Base-by-base conservation (phyloP, 2,329 filamentous ascomycete species). In the Fusarium tuaranense region DNA sequence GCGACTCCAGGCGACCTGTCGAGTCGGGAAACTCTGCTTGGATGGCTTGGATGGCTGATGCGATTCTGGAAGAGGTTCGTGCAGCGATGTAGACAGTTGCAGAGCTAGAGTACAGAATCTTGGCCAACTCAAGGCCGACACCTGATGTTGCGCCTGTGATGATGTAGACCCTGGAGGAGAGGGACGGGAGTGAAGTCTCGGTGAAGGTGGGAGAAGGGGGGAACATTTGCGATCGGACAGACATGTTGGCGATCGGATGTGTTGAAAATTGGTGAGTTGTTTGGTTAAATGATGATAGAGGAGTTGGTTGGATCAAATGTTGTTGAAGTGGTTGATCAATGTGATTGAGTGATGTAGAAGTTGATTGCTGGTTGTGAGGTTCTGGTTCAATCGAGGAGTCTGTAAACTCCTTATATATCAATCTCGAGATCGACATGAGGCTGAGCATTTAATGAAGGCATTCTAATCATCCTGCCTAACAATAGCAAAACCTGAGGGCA, bases 121-220 rank as follows among this genome's bases (percentile, higher is more conserved):
- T 76, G 12, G 74, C 60, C 3, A 77, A 60, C 27, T 77, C 70
- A 8, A 73, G 51, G 6, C 72, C 74, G 41, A 77, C 67, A 7
- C 63, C 71, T 16, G 73, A 74, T 22, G 75, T 74, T 57, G 72
- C 71, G 20, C 75, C 69, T 3, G 75, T 77, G 39, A 76, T 61
- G 46, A 77, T 74, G 63, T 74, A 76, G 25, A 74, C 63, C 41
- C 65, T 58, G 18, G 67, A 72, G 39, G 57, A 53, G 7, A 74
- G 65, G 1, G 41, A 68, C 3, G 73, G 63, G 9, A 77, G 62
- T n/a, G 67, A 74, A 3, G 44, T 18, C 44, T 74, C 75, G 18
- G 70, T 75, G 12, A 77, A 77, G 34, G 63, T 57, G 13, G 75
- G 72, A 10, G 63, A 68, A 3, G 70, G 70, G 10, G 75, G 72